Conservation (phyloP, 495 filamentous ascomycete species). For the Aspergillus coremiiformis region DNA sequence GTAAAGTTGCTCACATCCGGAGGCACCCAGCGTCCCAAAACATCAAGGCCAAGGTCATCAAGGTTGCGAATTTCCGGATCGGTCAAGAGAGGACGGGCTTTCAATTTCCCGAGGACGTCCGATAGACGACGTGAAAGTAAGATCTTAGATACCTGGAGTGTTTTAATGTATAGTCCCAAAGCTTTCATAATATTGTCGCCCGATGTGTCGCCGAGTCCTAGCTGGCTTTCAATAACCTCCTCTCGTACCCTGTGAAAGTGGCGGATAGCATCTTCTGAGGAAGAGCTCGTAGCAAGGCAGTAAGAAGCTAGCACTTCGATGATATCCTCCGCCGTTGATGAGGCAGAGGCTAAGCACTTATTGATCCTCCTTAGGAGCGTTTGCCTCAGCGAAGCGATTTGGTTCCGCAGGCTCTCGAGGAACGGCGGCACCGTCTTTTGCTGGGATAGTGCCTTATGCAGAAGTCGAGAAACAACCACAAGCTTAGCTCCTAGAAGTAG, state of each 20-base stretch:
- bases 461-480: conserved; percentile 63
- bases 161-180: conserved; percentile 66
- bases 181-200: conserved; percentile 50
- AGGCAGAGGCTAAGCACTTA: conserved; percentile 50
- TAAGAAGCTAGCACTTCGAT: conserved; percentile 73
- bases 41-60: conserved; percentile 70
- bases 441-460: conserved; percentile 60
- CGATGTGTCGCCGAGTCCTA: conserved; percentile 32
- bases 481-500: conserved; percentile 70
- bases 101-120: conserved; percentile 61
- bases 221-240: conserved; percentile 54
- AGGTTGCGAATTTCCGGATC: conserved; percentile 57
- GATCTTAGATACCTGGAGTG: conserved; percentile 66
- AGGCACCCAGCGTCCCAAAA: conserved; percentile 74
- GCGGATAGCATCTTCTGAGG: conserved; percentile 68
- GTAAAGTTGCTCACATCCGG: conserved; percentile 81
- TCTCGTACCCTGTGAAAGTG: conserved; percentile 74
- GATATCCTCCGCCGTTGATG: conserved; percentile 46
- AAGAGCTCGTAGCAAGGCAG: conserved; percentile 73
- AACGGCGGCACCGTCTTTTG: conserved; percentile 43
- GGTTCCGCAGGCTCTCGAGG: conserved; percentile 55
- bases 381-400: conserved; percentile 51
- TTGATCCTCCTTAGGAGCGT: conserved; percentile 61
- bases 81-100: conserved; percentile 59
- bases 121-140: conserved; percentile 66